phyloP scores from a whole-genome alignment of 2,329 filamentous ascomycete species.

The Xylaria polymorpha region DNA sequence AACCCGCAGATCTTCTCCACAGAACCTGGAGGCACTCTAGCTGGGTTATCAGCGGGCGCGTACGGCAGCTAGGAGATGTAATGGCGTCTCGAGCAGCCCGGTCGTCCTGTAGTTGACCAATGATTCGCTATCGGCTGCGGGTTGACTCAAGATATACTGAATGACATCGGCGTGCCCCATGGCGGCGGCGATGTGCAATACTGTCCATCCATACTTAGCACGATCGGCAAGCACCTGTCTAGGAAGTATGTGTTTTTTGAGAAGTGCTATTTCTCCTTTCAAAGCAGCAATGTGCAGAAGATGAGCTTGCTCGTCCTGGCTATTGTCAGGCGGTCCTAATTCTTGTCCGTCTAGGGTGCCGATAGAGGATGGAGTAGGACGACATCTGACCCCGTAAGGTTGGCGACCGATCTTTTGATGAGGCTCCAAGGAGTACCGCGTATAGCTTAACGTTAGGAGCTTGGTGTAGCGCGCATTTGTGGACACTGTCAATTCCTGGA shows the following conservation, averaged over 20 bases:
- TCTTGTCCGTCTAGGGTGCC: neutral
- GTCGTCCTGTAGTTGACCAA: neutral
- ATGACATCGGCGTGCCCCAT: neutral
- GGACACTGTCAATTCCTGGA: neutral
- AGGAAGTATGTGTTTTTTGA: neutral
- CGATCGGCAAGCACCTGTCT: neutral
- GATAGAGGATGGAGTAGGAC: neutral
- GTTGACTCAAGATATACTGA: neutral
- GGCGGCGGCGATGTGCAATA: neutral
- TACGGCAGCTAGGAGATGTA: constrained; percentile 2
- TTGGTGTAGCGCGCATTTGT: neutral
- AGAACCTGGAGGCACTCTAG: constrained; percentile 3
- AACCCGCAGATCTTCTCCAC: neutral
- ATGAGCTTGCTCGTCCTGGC: neutral
- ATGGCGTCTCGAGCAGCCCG: neutral
- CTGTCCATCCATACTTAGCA: neutral
- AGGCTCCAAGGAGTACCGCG: neutral
- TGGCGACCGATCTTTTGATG: neutral
- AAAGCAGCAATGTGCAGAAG: neutral
- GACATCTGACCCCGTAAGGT: constrained; percentile 8
- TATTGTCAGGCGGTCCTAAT: neutral
- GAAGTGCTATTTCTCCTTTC: neutral
- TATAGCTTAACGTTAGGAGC: constrained; percentile 5
- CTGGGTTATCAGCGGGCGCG: neutral
- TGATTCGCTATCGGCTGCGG: neutral